These are phyloP conservation scores for Cladosporium halotolerans DNA, from an alignment of 2,329 filamentous ascomycete genomes.

Conservation along the genomic window DNA sequence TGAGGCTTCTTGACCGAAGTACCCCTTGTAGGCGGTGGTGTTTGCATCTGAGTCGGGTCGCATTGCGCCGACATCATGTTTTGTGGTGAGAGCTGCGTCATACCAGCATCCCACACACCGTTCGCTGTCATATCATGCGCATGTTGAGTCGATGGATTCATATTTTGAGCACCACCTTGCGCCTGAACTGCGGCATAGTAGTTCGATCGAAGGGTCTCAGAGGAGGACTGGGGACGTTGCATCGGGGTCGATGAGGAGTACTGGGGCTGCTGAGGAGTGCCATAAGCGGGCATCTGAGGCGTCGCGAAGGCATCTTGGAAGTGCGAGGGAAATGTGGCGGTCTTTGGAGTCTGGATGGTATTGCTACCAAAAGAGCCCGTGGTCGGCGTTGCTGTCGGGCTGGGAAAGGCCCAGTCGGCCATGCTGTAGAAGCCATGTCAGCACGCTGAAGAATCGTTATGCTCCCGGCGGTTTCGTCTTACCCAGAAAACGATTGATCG, in stretches of 20 bases:
- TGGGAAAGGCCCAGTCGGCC: slow-evolving; percentile 45
- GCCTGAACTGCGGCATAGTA: slow-evolving; percentile 24
- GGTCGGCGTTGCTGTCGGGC: slow-evolving; percentile 45
- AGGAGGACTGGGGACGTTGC: slow-evolving; percentile 21
- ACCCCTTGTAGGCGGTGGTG: slow-evolving; percentile 55
- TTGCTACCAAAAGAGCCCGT: slow-evolving; percentile 33
- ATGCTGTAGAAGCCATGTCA: slow-evolving; percentile 27
- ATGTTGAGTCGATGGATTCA: slow-evolving; percentile 13
- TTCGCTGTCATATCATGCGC: not conserved
- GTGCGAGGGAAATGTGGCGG: slow-evolving; percentile 36
- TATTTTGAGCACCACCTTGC: slow-evolving; percentile 10
- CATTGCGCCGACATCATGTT: slow-evolving; percentile 13
- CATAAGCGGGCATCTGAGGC: slow-evolving; percentile 38
- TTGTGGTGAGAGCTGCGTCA: slow-evolving; percentile 6
- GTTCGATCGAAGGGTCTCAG: slow-evolving; percentile 23
- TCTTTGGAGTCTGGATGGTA: slow-evolving; percentile 40
- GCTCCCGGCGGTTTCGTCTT: slow-evolving; percentile 2
- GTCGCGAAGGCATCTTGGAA: slow-evolving; percentile 47
- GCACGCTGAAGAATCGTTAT: slow-evolving; percentile 11
- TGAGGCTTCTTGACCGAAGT: slow-evolving; percentile 44
- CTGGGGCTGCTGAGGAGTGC: slow-evolving; percentile 28
- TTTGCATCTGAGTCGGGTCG: slow-evolving; percentile 49
- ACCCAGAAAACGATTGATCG: slow-evolving; percentile 21
- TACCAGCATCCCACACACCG: not conserved
- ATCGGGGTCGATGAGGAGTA: slow-evolving; percentile 24